Evolutionary conservation across 2,329 filamentous ascomycete species (phyloP).

Genomic region (Phyllachora maydis): DNA sequence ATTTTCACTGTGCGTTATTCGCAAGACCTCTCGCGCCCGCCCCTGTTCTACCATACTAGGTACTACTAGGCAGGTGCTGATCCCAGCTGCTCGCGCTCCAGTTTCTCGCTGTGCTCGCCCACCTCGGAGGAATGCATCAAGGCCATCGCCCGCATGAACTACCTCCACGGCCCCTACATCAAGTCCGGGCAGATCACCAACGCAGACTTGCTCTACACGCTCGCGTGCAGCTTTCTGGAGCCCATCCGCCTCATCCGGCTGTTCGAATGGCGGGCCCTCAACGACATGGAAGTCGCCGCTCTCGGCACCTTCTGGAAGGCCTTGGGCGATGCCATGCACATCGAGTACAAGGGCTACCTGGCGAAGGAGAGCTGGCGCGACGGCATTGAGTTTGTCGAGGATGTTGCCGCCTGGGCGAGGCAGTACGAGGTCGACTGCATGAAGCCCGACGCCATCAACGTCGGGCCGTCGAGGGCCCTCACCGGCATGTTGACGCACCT

Average conservation of each 20-base stretch:
- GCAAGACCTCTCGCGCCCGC: background rate
- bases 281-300: constrained; percentile 46
- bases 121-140: constrained; percentile 13
- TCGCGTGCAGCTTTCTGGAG: constrained; percentile 41
- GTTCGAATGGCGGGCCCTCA: constrained; percentile 52
- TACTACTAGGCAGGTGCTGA: no score
- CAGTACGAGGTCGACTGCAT: constrained; percentile 39
- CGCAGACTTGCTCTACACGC: constrained; percentile 16
- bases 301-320: constrained; percentile 50
- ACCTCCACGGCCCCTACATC: constrained; percentile 14
- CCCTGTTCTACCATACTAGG: background rate
- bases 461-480: constrained; percentile 33
- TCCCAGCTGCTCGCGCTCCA: constrained; percentile 3
- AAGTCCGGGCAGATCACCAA: constrained; percentile 14
- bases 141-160: constrained; percentile 16
- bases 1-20: constrained; percentile 13
- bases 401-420: constrained; percentile 24
- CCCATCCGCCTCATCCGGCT: constrained; percentile 39
- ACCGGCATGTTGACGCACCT: constrained; percentile 36
- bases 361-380: constrained; percentile 19
- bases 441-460: constrained; percentile 27
- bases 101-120: constrained; percentile 14
- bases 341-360: constrained; percentile 24
- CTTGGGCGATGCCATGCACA: constrained; percentile 49
- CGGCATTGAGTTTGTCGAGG: constrained; percentile 28